Percentiles rank a stretch among this genome's conserved stretches.
These are phyloP conservation scores for Phytophthora cactorum DNA, from an alignment of 352 stramenopile species.

Conservation along the genomic window DNA sequence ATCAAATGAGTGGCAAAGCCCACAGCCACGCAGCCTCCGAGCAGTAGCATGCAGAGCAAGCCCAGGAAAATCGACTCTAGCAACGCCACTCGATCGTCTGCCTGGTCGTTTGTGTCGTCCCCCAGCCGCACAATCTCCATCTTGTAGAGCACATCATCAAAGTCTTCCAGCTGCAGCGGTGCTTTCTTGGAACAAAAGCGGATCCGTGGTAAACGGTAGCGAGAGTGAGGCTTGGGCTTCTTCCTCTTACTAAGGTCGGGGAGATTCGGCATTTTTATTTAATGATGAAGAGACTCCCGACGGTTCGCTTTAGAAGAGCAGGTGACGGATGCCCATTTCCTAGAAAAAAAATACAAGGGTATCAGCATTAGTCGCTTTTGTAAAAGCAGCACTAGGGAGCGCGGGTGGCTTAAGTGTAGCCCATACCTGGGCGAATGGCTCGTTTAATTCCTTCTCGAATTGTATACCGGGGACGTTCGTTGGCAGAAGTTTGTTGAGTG, in stretches of 20 bases:
- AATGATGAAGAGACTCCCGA: slow-evolving; percentile 11
- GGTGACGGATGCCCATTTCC: slow-evolving; percentile 65
- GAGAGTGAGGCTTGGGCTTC: slow-evolving; percentile 14
- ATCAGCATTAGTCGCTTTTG: not conserved
- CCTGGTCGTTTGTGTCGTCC: slow-evolving; percentile 11
- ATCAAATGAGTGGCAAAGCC: slow-evolving; percentile 46
- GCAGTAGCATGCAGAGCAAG: slow-evolving; percentile 29
- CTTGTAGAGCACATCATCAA: slow-evolving; percentile 70
- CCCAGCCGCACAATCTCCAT: slow-evolving; percentile 57
- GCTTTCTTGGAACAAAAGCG: slow-evolving; percentile 20
- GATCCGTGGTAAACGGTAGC: slow-evolving; percentile 12
- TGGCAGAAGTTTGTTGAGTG: slow-evolving; percentile 61
- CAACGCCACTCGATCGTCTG: slow-evolving; percentile 23
- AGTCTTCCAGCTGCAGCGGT: slow-evolving; percentile 59
- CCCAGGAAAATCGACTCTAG: slow-evolving; percentile 43
- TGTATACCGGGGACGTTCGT: slow-evolving; percentile 42
- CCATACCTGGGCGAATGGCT: slow-evolving; percentile 55
- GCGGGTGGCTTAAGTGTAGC: not conserved
- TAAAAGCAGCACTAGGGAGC: not conserved
- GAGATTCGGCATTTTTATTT: slow-evolving; percentile 9
- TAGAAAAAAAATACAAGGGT: slow-evolving; percentile 5
- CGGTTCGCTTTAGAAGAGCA: slow-evolving; percentile 45
- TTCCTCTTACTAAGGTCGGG: slow-evolving; percentile 13
- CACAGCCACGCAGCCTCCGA: slow-evolving; percentile 46
- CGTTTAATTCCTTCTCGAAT: slow-evolving; percentile 79